A percentile compares a stretch with the other conserved stretches of the same genome.
Evolutionary conservation across 768 basidiomycete genomes (phyloP).

Genomic region (Mycena rebaudengoi): DNA sequence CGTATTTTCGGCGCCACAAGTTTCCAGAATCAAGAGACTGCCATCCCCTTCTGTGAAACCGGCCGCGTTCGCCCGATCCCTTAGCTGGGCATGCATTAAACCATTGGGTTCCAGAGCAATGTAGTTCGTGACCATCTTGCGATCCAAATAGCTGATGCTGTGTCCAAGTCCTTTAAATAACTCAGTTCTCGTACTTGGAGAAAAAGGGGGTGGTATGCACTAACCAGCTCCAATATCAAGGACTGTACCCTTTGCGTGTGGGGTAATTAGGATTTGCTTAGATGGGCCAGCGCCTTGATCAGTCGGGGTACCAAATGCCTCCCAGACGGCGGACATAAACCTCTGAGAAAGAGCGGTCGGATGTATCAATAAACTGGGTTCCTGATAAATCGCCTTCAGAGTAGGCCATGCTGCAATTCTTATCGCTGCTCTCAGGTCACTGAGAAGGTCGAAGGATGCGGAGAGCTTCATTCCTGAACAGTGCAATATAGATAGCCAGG

Average conservation of each 20-base stretch:
- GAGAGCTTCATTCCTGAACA: constrained; percentile 68
- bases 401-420: constrained; percentile 54
- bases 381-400: constrained; percentile 43
- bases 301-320: constrained; percentile 51
- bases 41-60: constrained; percentile 65
- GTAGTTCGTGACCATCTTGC: constrained; percentile 63
- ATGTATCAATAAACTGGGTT: constrained; percentile 55
- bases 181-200: background rate
- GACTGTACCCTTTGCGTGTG: constrained; percentile 65
- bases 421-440: constrained; percentile 52
- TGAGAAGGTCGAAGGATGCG: constrained; percentile 49
- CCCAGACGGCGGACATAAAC: constrained; percentile 69
- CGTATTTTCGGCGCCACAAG: constrained; percentile 71
- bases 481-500: too few species aligned
- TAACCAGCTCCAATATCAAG: constrained; percentile 76
- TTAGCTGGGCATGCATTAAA: constrained; percentile 67
- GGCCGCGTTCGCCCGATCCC: constrained; percentile 52
- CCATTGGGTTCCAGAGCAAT: constrained; percentile 78
- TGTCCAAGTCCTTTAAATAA: constrained; percentile 66
- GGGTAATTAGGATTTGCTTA: constrained; percentile 60
- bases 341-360: constrained; percentile 56
- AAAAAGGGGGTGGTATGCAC: constrained; percentile 15
- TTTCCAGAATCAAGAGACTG: constrained; percentile 59
- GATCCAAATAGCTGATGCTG: constrained; percentile 67
- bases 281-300: constrained; percentile 51